Percentiles rank a stretch among this genome's conserved stretches.
Evolutionary conservation across 2,329 filamentous ascomycete genomes (phyloP).

Genomic region (Aureobasidium namibiae): DNA sequence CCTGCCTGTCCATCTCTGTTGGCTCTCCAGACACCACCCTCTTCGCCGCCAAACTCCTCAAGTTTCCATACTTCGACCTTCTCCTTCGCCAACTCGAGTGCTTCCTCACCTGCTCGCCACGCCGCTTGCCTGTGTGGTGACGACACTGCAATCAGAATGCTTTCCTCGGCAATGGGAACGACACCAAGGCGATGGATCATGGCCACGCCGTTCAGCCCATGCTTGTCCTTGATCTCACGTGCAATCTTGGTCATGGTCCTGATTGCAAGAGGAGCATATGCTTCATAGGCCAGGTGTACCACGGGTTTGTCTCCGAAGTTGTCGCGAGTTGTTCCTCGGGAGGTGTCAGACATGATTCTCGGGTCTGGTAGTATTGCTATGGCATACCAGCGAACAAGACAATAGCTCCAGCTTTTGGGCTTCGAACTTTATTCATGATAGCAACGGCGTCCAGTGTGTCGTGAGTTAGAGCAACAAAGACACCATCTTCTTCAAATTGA

Average conservation of each 20-base stretch:
- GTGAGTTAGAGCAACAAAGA: slow-evolving; percentile 63
- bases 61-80: slow-evolving; percentile 92
- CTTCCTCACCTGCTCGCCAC: slow-evolving; percentile 83
- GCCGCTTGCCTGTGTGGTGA: slow-evolving; percentile 74
- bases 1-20: slow-evolving; percentile 67
- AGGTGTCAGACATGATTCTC: neutral
- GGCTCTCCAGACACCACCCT: slow-evolving; percentile 73
- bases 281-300: slow-evolving; percentile 64
- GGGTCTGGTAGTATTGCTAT: neutral
- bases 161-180: slow-evolving; percentile 87
- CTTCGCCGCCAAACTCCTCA: slow-evolving; percentile 74
- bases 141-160: slow-evolving; percentile 81
- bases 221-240: slow-evolving; percentile 46
- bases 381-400: slow-evolving; percentile 63
- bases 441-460: slow-evolving; percentile 48
- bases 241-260: slow-evolving; percentile 60
- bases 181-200: slow-evolving; percentile 78
- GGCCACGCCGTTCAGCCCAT: slow-evolving; percentile 63
- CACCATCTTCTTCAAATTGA: slow-evolving; percentile 34
- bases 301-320: slow-evolving; percentile 65
- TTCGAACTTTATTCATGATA: slow-evolving; percentile 60
- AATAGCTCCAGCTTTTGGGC: slow-evolving; percentile 64
- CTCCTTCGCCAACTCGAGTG: slow-evolving; percentile 76
- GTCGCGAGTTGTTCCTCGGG: slow-evolving; percentile 65
- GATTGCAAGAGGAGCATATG: slow-evolving; percentile 64